Base-by-base conservation (phyloP, 768 basidiomycete genomes). In the Candolleomyces eurysporus region DNA sequence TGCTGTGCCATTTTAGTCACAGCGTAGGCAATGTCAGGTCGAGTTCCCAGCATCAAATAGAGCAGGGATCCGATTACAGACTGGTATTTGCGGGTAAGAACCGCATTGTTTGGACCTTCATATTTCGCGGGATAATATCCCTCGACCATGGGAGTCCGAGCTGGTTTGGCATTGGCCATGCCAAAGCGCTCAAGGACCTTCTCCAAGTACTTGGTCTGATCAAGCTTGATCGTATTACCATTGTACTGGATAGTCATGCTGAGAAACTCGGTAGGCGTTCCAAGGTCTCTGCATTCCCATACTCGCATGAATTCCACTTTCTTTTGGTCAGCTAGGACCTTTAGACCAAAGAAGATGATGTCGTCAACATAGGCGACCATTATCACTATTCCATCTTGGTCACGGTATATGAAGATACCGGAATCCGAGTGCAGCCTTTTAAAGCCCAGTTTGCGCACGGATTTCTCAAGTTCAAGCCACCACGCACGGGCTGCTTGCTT, bases 231-330 rank as follows among this genome's bases (percentile, higher is more conserved):
- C 46, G 57, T 56, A 8, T 19, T 9, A 31, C 51, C 42, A 17
- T 21, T 49, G n/a, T 43, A 21, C 10, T 16, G 19, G 14, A 70
- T 61, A 5, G 50, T 39, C 64, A 70, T 70, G 16, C 65, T 19
- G 0, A 68, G 52, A 36, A 70, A 67, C 55, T 70, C 66, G 9
- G 51, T 57, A 14, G 59, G 60, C 32, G 59, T 46, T 17, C 67
- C 68, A n/a, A 67, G 54, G 49, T 69, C 65, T 16, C 49, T 62
- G 57, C 69, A 70, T 64, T 70, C 66, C 68, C 68, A 69, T 60
- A 62, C 62, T 7, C 54, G 49, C 56, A 66, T 65, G 48, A 69
- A 71, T 48, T 49, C 60, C 3, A 8, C 0, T 32, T 66, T 66
- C 43, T 59, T 63, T 63, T 55, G 5, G 32, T 14, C 19, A 4